Base-by-base conservation (phyloP, 2,329 filamentous ascomycete genomes). In the Didymella lethalis region DNA sequence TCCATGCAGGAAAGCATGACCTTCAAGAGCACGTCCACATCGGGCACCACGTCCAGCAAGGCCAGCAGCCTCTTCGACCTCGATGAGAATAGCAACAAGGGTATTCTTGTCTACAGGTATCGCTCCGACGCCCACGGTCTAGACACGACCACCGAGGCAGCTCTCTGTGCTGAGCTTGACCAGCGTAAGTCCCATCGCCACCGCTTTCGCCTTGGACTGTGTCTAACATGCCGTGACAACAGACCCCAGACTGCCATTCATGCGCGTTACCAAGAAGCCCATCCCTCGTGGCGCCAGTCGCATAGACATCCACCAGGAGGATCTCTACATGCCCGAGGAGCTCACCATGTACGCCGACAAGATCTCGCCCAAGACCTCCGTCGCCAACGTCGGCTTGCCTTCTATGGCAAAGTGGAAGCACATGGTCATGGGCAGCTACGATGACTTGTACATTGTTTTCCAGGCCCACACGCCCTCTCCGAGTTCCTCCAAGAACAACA, bases 381-480 rank as follows among this genome's bases (percentile, higher is more conserved):
- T 83, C 52, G 81, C 81, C 20, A 81, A 80, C 51, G 74, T 83
- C 57, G 79, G 79, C 47, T 72, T 83, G 23, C 80, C 81, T 6
- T 75, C 73, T 11, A 66, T 68, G 29, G 78, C 79, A 10, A 82
- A 81, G 64, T 81, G 79, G 76, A 80, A 79, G 59, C 75, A 79
- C 38, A 70, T 82, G 62, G 66, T 83, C 16, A 72, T 81, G 56
- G 79, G 80, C 55, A 78, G 75, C 56, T 83, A 77, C 61, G 75
- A 80, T 25, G 77, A 82, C 34, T 74, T 83, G n/a, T 83, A 80
- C 68, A 82, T 83, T 59, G 78, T 83, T 18, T 80, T 76, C 48
- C 75, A 79, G 18, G 78, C 80, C 41, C 69, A 70, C 48, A 71
- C 71, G 16, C 67, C 67, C 28, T 70, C 70, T 31, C 74, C 75